A percentile compares a stretch with the other conserved stretches of the same genome.
Evolutionary conservation across 2,329 filamentous ascomycete genomes (phyloP).

Genomic region (Harringtonia lauricola): DNA sequence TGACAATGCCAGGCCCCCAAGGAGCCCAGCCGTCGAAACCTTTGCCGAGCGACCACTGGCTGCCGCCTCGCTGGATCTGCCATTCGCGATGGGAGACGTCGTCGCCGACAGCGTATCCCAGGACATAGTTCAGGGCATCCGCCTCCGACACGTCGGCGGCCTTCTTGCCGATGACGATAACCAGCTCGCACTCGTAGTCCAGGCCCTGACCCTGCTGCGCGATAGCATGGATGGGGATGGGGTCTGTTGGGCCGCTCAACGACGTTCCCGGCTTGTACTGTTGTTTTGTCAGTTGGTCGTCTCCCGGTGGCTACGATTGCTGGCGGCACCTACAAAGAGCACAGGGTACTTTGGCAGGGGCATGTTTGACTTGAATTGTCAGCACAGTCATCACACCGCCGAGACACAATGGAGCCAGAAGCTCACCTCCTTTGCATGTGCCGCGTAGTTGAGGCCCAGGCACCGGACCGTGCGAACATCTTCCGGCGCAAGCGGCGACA

Average conservation of each 20-base stretch:
- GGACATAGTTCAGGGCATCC: slow-evolving; percentile 57
- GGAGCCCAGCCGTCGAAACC: slow-evolving; percentile 69
- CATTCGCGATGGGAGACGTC: slow-evolving; percentile 74
- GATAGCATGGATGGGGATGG: slow-evolving; percentile 53
- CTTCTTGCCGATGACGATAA: slow-evolving; percentile 59
- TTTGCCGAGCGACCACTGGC: slow-evolving; percentile 64
- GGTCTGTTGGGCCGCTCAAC: slow-evolving; percentile 51
- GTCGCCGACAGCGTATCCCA: slow-evolving; percentile 67
- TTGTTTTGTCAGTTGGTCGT: neutral
- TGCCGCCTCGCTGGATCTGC: slow-evolving; percentile 56
- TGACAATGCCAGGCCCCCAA: slow-evolving; percentile 61
- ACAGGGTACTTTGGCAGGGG: slow-evolving; percentile 61
- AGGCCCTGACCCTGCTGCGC: slow-evolving; percentile 56
- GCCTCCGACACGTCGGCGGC: slow-evolving; percentile 54
- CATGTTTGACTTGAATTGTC: slow-evolving; percentile 37
- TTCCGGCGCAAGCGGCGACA: slow-evolving; percentile 50
- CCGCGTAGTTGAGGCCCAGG: slow-evolving; percentile 60
- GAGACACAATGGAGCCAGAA: neutral
- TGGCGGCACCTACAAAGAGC: slow-evolving; percentile 49
- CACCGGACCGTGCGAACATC: slow-evolving; percentile 58
- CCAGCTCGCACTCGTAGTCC: slow-evolving; percentile 75
- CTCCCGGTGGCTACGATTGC: too few species aligned
- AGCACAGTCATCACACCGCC: neutral
- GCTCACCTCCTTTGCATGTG: slow-evolving; percentile 56
- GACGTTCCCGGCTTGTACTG: slow-evolving; percentile 59